Evolutionary conservation across 768 basidiomycete species (phyloP).

Genomic region (Pleurotus cornucopiae): DNA sequence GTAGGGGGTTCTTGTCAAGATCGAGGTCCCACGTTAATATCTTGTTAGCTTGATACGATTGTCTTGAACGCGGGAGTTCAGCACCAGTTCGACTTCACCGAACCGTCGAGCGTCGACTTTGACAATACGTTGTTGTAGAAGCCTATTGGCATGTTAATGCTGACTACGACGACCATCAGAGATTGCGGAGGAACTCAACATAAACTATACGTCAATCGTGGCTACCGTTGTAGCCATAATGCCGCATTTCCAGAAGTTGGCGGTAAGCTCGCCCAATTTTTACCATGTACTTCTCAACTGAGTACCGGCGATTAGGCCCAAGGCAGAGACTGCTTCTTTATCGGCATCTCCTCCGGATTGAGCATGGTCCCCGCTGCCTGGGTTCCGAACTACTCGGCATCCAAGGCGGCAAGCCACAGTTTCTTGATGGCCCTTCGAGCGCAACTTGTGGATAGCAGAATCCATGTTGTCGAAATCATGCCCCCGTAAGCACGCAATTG

Average conservation of each 20-base stretch:
- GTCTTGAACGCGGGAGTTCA: slow-evolving; percentile 53
- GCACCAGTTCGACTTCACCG: slow-evolving; percentile 40
- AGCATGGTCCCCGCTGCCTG: slow-evolving; percentile 35
- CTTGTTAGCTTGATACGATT: slow-evolving; percentile 47
- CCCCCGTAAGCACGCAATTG: slow-evolving; percentile 33
- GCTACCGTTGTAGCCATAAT: slow-evolving; percentile 43
- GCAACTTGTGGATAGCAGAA: slow-evolving; percentile 43
- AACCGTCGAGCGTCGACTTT: slow-evolving; percentile 29
- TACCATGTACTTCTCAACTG: neutral
- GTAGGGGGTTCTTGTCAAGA: neutral
- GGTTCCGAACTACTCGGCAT: slow-evolving; percentile 49
- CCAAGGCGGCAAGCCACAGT: slow-evolving; percentile 52
- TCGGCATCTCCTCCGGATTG: slow-evolving; percentile 51
- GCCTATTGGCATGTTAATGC: neutral
- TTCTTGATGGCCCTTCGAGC: slow-evolving; percentile 42
- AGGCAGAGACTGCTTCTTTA: slow-evolving; percentile 42
- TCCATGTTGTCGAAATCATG: slow-evolving; percentile 52
- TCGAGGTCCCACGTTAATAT: neutral
- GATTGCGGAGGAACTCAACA: slow-evolving; percentile 41
- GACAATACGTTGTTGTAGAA: slow-evolving; percentile 26
- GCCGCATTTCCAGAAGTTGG: slow-evolving; percentile 52
- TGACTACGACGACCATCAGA: slow-evolving; percentile 22
- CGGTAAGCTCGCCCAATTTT: slow-evolving; percentile 24
- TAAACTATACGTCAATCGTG: slow-evolving; percentile 51
- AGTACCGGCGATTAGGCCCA: slow-evolving; percentile 25